phyloP scores from a whole-genome alignment of 257 asterid genomes.

The Datura wrightii region DNA sequence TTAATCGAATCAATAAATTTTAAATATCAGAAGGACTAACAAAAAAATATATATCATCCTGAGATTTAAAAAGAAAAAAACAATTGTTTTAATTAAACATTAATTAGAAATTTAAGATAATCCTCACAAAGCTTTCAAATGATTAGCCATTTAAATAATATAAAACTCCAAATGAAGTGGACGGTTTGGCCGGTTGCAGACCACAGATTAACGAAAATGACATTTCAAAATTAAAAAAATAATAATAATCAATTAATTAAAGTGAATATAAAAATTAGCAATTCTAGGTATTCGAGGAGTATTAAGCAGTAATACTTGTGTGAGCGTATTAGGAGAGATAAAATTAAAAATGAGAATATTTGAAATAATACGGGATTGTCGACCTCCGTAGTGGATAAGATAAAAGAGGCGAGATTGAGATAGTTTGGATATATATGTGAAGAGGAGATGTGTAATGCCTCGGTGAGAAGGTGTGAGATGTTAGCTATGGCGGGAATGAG shows the following conservation, averaged over 20 bases:
- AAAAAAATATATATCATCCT: too few relatives aligned
- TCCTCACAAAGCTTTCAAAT: constrained; percentile 11
- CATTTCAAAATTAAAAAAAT: background rate
- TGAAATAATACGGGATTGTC: too few relatives aligned
- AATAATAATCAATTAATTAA: background rate
- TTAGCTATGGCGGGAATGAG: too few relatives aligned
- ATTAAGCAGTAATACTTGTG: background rate
- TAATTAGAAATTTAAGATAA: constrained; percentile 12
- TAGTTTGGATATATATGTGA: too few relatives aligned
- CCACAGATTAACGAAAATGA: background rate
- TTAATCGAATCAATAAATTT: background rate
- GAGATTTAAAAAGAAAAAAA: too few relatives aligned
- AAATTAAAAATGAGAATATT: too few relatives aligned
- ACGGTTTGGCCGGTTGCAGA: constrained; percentile 21
- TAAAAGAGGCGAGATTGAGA: too few relatives aligned
- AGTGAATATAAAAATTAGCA: background rate
- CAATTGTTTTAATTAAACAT: background rate
- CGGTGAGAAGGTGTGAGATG: too few relatives aligned
- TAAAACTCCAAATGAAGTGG: background rate
- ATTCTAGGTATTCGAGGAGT: background rate
- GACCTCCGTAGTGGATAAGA: too few relatives aligned
- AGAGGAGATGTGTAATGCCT: too few relatives aligned
- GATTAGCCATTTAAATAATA: background rate
- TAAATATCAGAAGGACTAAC: too few relatives aligned
- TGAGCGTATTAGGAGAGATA: too few relatives aligned